Evolutionary conservation across 129 eudicot genomes (phyloP).

Genomic region (carrot (Daucus carota)): DNA sequence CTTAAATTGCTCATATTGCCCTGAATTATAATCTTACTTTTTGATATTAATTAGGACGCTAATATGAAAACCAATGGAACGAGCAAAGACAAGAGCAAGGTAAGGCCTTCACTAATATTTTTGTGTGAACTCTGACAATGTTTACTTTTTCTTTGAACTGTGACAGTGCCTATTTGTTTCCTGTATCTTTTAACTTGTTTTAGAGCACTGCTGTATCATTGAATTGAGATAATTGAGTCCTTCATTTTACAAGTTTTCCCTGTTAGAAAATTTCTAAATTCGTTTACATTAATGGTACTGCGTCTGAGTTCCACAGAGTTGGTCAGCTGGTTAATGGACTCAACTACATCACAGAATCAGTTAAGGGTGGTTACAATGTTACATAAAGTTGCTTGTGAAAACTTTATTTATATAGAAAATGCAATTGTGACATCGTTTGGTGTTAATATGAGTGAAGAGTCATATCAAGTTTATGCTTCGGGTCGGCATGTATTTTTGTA

Average conservation of each 20-base stretch:
- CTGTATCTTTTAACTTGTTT: not conserved
- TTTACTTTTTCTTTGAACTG: not conserved
- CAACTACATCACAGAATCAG: not conserved
- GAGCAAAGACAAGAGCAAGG: conserved; percentile 52
- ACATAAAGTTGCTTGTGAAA: not conserved
- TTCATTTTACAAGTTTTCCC: not conserved
- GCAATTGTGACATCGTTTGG: not conserved
- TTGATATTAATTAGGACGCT: conserved; percentile 48
- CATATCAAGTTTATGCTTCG: not conserved
- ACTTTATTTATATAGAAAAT: too few relatives aligned
- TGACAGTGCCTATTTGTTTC: not conserved
- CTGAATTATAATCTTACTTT: conserved; percentile 10
- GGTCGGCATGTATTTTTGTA: not conserved
- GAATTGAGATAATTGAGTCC: not conserved
- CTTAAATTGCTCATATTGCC: not conserved
- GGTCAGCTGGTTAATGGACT: not conserved
- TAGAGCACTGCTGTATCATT: not conserved
- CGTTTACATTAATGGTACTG: not conserved
- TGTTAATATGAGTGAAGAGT: not conserved
- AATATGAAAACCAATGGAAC: conserved; percentile 54
- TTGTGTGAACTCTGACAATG: not conserved
- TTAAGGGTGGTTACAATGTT: too few relatives aligned
- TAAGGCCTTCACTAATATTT: conserved; percentile 16
- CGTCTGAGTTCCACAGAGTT: not conserved
- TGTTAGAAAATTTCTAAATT: not conserved